Evolutionary conservation across 306 rosid genomes (phyloP), one percentile per base, ranked within the genome.

Genomic region (Sphenostylis stenocarpa): DNA sequence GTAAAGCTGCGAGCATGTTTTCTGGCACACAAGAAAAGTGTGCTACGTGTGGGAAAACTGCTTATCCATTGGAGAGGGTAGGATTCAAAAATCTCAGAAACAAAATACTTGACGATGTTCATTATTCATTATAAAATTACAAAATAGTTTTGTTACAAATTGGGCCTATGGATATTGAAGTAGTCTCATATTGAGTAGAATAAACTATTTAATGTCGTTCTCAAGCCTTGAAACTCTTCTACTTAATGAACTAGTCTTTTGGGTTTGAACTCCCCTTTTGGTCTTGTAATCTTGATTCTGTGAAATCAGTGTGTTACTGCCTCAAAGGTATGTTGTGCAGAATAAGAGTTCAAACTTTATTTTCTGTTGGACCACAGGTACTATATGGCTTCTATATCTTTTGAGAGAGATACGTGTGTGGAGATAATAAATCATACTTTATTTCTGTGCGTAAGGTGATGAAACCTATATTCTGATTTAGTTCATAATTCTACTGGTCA

Each of bases 1-100:
- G 97, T 82, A 94, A 94, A 91, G 96, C 98, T 71, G 98, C 98
- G 0, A 47, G 96, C 84, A 91, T 94, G 98, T 94, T 94, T 84
- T 94, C 97, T 62, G 98, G 98, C 52, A 94, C 98, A 8, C 96
- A 90, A 85, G 98, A 91, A 26, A 94, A 94, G 81, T 94, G 98
- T 62, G 92, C 98, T 23, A 90, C 98, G 49, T 91, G 98, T 80
- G 92, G 92, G 29, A 94, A 94, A 85, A 94, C 97, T 33, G 98
- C 95, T 45, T 94, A 91, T 85, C 98, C 98, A 20, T 79, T 94
- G 80, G 98, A 94, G 89, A 94, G 90, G 97, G 98, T 94, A 83
- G 21, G 66, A 64, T 82, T 29, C 24, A 24, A 56, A 76, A 76
- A 38, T 28, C 66, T 34, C 1, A 51, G n/a, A n/a, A 56, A 28